A percentile compares a stretch with the other conserved stretches of the same genome.
Evolutionary conservation across 2,329 filamentous ascomycete genomes (phyloP).

Genomic region (Fusarium pseudograminearum): DNA sequence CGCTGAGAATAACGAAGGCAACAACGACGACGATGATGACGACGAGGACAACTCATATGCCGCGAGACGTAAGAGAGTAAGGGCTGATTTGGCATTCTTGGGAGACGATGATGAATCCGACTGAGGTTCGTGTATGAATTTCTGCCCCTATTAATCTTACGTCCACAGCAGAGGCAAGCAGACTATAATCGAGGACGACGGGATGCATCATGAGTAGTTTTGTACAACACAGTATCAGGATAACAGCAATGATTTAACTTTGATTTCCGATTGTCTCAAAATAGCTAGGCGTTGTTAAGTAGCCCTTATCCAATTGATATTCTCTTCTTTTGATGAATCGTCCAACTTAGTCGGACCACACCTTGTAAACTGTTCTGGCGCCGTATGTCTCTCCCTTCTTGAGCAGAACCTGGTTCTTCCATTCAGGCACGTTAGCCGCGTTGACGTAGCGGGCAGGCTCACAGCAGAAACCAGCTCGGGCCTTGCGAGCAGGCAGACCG

Average conservation of each 20-base stretch:
- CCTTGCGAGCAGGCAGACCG: conserved; percentile 71
- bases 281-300: conserved; percentile 28
- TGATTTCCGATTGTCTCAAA: conserved; percentile 14
- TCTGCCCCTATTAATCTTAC: conserved; percentile 5
- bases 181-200: conserved; percentile 13
- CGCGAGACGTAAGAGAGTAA: conserved; percentile 61
- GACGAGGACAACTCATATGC: conserved; percentile 54
- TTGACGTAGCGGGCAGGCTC: conserved; percentile 94
- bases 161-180: conserved; percentile 4
- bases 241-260: conserved; percentile 11
- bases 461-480: conserved; percentile 86
- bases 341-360: conserved; percentile 74
- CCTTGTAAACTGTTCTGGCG: conserved; percentile 83
- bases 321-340: conserved; percentile 6
- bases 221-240: conserved; percentile 29
- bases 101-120: conserved; percentile 77
- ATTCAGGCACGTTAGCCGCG: conserved; percentile 83
- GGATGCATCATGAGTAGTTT: conserved; percentile 32
- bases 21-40: conserved; percentile 43
- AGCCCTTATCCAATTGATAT: conserved; percentile 21
- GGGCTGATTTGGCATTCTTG: conserved; percentile 72
- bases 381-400: conserved; percentile 90
- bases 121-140: conserved; percentile 39
- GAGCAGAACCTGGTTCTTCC: conserved; percentile 81
- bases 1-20: conserved; percentile 42